Percentiles rank a stretch among this genome's conserved stretches.
Evolutionary conservation across 495 filamentous ascomycete genomes (phyloP).

Genomic region (Neurospora pannonica): DNA sequence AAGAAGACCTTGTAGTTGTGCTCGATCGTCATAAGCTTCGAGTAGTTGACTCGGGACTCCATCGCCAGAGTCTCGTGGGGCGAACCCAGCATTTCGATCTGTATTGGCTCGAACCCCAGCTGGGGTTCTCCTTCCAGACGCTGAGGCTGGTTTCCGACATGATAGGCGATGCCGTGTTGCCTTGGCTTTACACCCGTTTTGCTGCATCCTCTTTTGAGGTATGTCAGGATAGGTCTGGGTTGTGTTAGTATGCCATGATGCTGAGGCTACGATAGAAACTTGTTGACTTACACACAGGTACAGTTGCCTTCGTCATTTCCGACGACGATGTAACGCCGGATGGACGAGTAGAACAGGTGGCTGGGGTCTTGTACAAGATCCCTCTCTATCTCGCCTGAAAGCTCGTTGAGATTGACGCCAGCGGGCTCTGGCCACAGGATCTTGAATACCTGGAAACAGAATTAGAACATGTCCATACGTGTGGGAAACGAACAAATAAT

Average conservation of each 20-base stretch:
- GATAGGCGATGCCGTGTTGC: conserved; percentile 38
- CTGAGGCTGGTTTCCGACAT: conserved; percentile 17
- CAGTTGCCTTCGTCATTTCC: conserved; percentile 38
- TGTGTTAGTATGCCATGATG: conserved; percentile 2
- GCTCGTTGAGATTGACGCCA: conserved; percentile 21
- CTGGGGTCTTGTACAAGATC: background rate
- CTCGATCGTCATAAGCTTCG: conserved; percentile 38
- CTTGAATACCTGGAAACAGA: conserved; percentile 33
- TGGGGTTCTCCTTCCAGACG: conserved; percentile 27
- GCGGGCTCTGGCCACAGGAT: conserved; percentile 37
- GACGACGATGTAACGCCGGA: conserved; percentile 39
- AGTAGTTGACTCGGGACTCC: conserved; percentile 39
- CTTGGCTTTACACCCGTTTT: conserved; percentile 36
- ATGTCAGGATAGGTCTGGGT: conserved; percentile 38
- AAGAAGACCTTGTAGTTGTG: conserved; percentile 41
- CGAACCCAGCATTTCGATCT: conserved; percentile 22
- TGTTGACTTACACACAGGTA: conserved; percentile 37
- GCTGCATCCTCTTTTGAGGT: conserved; percentile 32
- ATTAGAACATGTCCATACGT: background rate
- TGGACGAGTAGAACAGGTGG: conserved; percentile 28
- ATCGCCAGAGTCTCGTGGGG: conserved; percentile 28
- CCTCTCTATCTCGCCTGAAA: background rate
- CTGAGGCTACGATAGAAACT: background rate
- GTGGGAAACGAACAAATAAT: background rate
- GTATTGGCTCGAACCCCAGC: conserved; percentile 32